Evolutionary conservation across 2,329 filamentous ascomycete species (phyloP), one percentile per base, ranked within the genome.

Genomic region (Clarireedia paspali): DNA sequence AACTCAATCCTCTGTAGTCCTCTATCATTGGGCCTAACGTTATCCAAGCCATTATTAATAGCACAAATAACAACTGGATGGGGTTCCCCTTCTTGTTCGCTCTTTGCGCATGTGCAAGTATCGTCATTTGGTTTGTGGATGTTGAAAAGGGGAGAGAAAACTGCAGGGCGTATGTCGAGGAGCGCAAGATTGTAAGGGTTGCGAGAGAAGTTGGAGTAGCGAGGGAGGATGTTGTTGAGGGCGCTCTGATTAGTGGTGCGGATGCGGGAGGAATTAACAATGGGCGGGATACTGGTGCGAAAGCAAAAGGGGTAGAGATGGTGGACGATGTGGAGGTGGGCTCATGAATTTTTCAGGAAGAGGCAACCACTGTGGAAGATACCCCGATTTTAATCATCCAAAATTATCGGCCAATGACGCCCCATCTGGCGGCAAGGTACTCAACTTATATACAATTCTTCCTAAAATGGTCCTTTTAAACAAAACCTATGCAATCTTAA

Each of bases 11-110:
- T 39, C 3, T 7, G 46, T 36, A 73, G 72, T 74, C 72, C 20
- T 73, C 71, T 2, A 73, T 74, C 23, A 73, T 75, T 46, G 72
- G 72, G 0, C 73, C 72, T 10, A 73, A 73, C 45, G 71, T 74
- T 30, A 69, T 74, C 12, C 72, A 74, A 60, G 73, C 70, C 3
- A 74, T 74, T 26, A 72, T 74, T 50, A 73, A 74, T 49, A 51
- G 65, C 34, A 71, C 70, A 0, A 68, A 70, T 27, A 74, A 74
- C 42, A 72, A 72, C 36, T 74, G 72, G 72, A 72, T 72, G 68
- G 72, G 72, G 4, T 75, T 74, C 50, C 72, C 71, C 4, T 75
- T 75, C 45, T 59, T 74, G 1, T 73, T 73, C 53, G 64, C 70
- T 1, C 63, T 74, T 3, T 73, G 70, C 36, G 47, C 64, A 1